phyloP scores from a whole-genome alignment of 2,329 filamentous ascomycete genomes.

The Cryoendolithus antarcticus region DNA sequence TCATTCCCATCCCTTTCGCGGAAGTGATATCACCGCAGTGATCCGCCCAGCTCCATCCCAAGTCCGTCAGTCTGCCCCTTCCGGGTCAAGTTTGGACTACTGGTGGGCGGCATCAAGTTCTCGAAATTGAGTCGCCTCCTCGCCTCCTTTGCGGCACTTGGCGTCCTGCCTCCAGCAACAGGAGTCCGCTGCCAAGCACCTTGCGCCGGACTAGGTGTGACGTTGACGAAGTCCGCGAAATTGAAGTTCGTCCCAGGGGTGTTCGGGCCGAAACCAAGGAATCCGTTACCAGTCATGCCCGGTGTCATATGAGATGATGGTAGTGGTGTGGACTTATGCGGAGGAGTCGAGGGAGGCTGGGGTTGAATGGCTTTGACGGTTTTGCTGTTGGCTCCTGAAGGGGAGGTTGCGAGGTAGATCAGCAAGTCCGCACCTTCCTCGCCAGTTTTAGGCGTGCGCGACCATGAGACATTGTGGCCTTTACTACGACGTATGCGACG shows the following conservation, averaged over 20 bases:
- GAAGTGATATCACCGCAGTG: conserved; percentile 32
- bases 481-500: conserved; percentile 27
- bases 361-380: conserved; percentile 15
- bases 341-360: conserved; percentile 43
- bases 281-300: conserved; percentile 45
- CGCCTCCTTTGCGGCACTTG: conserved; percentile 48
- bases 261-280: conserved; percentile 49
- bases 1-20: too few species aligned
- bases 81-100: conserved; percentile 26
- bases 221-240: conserved; percentile 94
- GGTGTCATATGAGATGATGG: conserved; percentile 85
- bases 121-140: conserved; percentile 74
- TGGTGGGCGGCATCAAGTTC: conserved; percentile 48
- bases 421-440: conserved; percentile 77
- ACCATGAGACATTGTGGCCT: conserved; percentile 28
- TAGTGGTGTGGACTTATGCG: conserved; percentile 43
- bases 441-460: conserved; percentile 45
- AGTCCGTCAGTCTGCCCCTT: conserved; percentile 38
- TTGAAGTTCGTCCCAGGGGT: conserved; percentile 83
- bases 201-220: conserved; percentile 90
- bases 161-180: conserved; percentile 49
- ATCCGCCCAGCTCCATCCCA: conserved; percentile 55
- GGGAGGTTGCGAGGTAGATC: conserved; percentile 83
- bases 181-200: conserved; percentile 60
- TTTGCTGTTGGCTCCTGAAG: conserved; percentile 60